Base-by-base conservation (phyloP, 2,329 filamentous ascomycete genomes). In the Lomentospora prolificans region DNA sequence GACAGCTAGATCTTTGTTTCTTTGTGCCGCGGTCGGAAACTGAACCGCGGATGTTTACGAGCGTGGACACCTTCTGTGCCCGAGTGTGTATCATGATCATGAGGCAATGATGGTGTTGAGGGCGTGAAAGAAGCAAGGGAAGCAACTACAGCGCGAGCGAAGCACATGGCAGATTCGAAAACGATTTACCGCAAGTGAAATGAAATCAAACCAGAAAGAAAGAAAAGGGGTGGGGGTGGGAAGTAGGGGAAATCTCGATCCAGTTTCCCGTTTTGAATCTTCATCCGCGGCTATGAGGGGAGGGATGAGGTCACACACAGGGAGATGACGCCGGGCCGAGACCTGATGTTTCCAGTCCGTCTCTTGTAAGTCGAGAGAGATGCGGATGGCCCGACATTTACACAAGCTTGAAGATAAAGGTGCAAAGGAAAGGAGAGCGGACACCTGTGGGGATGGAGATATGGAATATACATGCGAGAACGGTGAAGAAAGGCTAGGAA, bases 301-400 rank as follows among this genome's bases (percentile, higher is more conserved):
- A 48, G 10, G 41, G n/a, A 48, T 46, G 9, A 7, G 33, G 41
- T 46, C 41, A 46, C 17, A 19, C 41, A 46, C 10, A 48, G 22
- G 44, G 44, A 25, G 44, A 48, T 48, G 44, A 48, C 44, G 44
- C 44, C 44, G 44, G 44, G 44, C 44, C 44, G 44, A 48, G 44
- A 22, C 22, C 24, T 48, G 44, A 22, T 48, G 44, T 48, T 48
- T 48, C 22, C 44, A 14, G 6, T 46, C 22, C 41, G n/a, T 12
- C 4, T n/a, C 33, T 39, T 39, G 33, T 19, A 41, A 19, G 36
- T 41, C 36, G 36, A 41, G 36, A 41, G 36, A 8, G 3, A 17
- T 17, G 3, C 36, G n/a, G 36, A 41, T 19, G 36, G 19, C n/a
- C 10, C 10, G 31, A 36, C 31, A n/a, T 8, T 3, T 12, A 48